A percentile compares a stretch with the other conserved stretches of the same genome.
Conservation (phyloP, 805 yeast genomes). For the Tetrapisispora pingtungensis region DNA sequence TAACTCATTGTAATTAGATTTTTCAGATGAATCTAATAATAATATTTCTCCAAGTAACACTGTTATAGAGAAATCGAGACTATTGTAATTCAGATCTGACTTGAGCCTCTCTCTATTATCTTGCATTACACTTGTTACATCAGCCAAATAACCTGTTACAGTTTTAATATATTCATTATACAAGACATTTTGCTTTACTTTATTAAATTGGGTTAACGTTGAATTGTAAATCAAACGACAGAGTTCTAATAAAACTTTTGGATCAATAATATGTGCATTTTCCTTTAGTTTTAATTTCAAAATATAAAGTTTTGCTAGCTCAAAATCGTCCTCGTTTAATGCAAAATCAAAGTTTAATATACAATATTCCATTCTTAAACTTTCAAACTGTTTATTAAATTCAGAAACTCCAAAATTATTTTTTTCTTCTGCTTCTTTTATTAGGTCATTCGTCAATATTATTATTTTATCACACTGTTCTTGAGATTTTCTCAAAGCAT, state of each 20-base stretch:
- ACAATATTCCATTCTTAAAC: conserved; percentile 22
- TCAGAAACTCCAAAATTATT: conserved; percentile 1
- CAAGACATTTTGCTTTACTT: conserved; percentile 9
- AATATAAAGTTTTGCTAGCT: conserved; percentile 30
- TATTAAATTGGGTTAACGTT: conserved; percentile 6
- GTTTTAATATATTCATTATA: neutral
- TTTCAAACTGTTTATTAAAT: conserved; percentile 5
- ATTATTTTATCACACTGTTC: conserved; percentile 24
- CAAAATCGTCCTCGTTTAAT: conserved; percentile 25
- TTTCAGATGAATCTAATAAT: neutral
- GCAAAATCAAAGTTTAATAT: conserved; percentile 27
- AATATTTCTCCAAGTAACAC: conserved; percentile 14
- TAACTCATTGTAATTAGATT: neutral
- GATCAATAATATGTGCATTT: conserved; percentile 8
- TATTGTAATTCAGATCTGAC: conserved; percentile 11
- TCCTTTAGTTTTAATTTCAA: conserved; percentile 20
- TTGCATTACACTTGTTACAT: conserved; percentile 7
- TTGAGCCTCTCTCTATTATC: conserved; percentile 9
- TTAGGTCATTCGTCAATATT: conserved; percentile 14
- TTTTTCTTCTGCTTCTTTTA: conserved; percentile 5
- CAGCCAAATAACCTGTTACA: conserved; percentile 12
- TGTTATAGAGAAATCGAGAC: conserved; percentile 18
- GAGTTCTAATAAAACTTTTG: conserved; percentile 20
- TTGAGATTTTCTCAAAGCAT: conserved; percentile 18
- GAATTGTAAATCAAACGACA: conserved; percentile 30